Evolutionary conservation across 2,329 filamentous ascomycete genomes (phyloP).

Genomic region (Apiospora arundinis): DNA sequence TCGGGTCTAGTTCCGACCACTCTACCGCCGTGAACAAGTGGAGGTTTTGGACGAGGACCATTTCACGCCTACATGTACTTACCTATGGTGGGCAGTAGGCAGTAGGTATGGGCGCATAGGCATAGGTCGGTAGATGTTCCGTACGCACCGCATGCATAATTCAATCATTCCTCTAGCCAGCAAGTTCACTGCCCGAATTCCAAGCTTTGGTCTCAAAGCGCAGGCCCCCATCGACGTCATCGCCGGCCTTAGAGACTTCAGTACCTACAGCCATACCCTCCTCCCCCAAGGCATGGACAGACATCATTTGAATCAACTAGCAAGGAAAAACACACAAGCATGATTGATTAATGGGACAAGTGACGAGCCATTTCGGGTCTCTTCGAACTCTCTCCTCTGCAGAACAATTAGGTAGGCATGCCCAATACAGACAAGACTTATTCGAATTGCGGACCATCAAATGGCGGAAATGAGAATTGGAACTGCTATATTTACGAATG

Average conservation of each 20-base stretch:
- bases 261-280: neutral
- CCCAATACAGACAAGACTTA: too few species aligned
- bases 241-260: neutral
- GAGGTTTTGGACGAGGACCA: neutral
- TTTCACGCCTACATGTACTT: neutral
- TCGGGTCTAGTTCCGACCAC: neutral
- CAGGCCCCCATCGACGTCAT: neutral
- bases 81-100: too few species aligned
- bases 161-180: neutral
- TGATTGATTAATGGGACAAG: neutral
- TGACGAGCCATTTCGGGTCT: too few species aligned
- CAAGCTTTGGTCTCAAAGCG: neutral
- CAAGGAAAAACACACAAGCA: neutral
- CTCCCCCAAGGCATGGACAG: neutral
- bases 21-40: neutral
- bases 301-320: neutral
- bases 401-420: neutral
- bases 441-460: neutral
- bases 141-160: neutral
- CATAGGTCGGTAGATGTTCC: slow-evolving; percentile 3
- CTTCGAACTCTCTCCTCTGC: neutral
- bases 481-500: neutral
- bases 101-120: too few species aligned
- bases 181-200: neutral
- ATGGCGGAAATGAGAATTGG: neutral